A percentile compares a stretch with the other conserved stretches of the same genome.
Evolutionary conservation across 148 eudicot species (phyloP).

Genomic region (Camellia lanceoleosa): DNA sequence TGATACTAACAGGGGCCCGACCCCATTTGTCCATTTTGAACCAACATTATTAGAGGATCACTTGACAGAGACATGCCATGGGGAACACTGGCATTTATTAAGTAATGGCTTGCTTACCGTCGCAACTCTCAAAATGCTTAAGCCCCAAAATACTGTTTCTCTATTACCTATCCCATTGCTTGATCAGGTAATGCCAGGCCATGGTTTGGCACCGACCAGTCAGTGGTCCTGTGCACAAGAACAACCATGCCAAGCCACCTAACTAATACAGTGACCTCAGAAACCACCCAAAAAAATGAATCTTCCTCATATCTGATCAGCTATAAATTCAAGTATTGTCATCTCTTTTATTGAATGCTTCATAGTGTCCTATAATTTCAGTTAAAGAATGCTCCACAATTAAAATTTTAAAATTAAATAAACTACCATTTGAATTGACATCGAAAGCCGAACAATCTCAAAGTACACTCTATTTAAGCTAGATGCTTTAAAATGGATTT

Average conservation of each 20-base stretch:
- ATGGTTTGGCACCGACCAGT: conserved; percentile 5
- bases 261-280: conserved; percentile 10
- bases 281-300: not conserved
- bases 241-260: conserved; percentile 9
- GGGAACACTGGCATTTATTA: not conserved
- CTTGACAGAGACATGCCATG: not conserved
- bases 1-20: not conserved
- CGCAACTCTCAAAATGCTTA: not conserved
- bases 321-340: not conserved
- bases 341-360: not conserved
- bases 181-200: not conserved
- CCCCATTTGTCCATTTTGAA: not conserved
- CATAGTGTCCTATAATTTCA: not conserved
- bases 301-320: not conserved
- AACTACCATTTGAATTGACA: not conserved
- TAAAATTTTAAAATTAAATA: not conserved
- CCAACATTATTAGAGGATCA: not conserved
- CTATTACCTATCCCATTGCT: not conserved
- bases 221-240: not conserved
- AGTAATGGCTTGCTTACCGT: not conserved
- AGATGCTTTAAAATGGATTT: not conserved
- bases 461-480: not conserved
- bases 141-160: not conserved
- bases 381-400: not conserved
- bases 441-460: not conserved